Base-by-base conservation (phyloP, 768 basidiomycete genomes). In the Leccinum obscurum region DNA sequence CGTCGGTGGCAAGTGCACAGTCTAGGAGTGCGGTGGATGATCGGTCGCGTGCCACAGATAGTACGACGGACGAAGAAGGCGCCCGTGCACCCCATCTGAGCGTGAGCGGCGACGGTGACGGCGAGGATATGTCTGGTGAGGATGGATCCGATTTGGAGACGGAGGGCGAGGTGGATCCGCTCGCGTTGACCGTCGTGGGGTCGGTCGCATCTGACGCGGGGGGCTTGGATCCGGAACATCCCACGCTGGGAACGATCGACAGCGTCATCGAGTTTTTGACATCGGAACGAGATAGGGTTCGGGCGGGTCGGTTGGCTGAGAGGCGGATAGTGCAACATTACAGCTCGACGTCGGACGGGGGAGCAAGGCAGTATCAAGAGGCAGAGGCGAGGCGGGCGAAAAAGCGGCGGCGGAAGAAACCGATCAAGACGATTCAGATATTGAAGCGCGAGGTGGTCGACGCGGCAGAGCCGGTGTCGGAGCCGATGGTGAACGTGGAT, bases 251-350 rank as follows among this genome's bases (percentile, higher is more conserved):
- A 0, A 82, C 83, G 55, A 80, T 93, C 15, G 89, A 89, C 59
- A 85, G 85, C 60, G 89, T 88, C 0, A 78, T 93, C 14, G 83
- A 82, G n/a, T 93, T 91, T 61, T 79, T 92, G 54, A 88, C 86
- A 48, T 84, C 83, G 10, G 90, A 92, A 70, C 79, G 88, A 57
- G 84, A 83, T 37, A 79, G 80, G 62, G 78, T 84, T 63, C 81
- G 77, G 49, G 86, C 85, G 7, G 69, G 75, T 48, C 64, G 71
- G 26, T 65, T 65, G 70, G 55, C 70, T 57, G 72, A 67, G 62
- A 62, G 65, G 41, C 70, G 70, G 62, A 59, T 70, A 37, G 51
- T 63, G 0, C 66, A 64, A 34, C 65, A 72, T 44, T 70, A 73
- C 39, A 74, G 74, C 13, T 74, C 72, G 10, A 75, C 74, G 24